phyloP scores from a whole-genome alignment of 306 rosid species.

The Mimosa pudica region DNA sequence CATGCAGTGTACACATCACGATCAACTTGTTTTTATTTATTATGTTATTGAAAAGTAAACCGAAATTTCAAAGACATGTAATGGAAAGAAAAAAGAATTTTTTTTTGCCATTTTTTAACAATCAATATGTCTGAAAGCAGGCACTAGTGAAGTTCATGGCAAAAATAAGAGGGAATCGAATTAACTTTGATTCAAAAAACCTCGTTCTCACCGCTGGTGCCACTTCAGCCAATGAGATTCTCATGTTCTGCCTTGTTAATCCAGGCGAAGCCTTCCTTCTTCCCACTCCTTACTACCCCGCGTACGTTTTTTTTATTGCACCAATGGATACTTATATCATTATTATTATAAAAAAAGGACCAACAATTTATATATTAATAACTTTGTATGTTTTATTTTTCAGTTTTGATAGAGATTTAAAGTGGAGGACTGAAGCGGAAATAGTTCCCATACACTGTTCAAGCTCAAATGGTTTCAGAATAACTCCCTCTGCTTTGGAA shows the following conservation, averaged over 20 bases:
- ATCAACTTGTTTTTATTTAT: neutral
- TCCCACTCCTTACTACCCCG: conserved; percentile 92
- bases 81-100: neutral
- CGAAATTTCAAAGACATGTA: neutral
- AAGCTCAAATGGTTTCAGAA: conserved; percentile 74
- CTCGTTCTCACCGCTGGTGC: conserved; percentile 88
- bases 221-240: conserved; percentile 84
- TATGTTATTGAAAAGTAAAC: neutral
- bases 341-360: neutral
- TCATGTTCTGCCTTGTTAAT: conserved; percentile 83
- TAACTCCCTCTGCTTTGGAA: conserved; percentile 57
- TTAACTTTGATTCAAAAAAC: conserved; percentile 48
- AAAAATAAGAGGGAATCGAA: conserved; percentile 61
- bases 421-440: conserved; percentile 78
- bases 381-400: neutral
- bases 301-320: conserved; percentile 40
- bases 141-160: conserved; percentile 66
- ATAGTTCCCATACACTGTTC: conserved; percentile 78
- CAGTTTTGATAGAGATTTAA: conserved; percentile 86
- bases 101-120: neutral
- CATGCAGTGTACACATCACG: neutral
- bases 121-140: conserved; percentile 29
- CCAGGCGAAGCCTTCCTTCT: conserved; percentile 86
- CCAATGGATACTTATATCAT: neutral
- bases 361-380: neutral